A percentile compares a stretch with the other conserved stretches of the same genome.
Evolutionary conservation across 768 basidiomycete species (phyloP).

Genomic region (Tulasnella sp.): DNA sequence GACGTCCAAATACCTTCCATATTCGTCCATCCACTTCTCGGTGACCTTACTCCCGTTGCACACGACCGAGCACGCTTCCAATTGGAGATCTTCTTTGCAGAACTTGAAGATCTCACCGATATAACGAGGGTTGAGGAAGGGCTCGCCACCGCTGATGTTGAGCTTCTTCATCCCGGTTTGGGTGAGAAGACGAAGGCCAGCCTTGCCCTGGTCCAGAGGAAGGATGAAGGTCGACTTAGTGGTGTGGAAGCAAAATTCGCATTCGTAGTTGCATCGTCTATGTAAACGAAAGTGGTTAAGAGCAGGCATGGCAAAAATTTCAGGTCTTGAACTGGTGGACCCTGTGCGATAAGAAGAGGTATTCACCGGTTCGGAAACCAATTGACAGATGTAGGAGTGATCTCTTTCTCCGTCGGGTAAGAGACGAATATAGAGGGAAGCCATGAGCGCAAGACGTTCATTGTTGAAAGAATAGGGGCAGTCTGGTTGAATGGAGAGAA

Average conservation of each 20-base stretch:
- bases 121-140: slow-evolving; percentile 30
- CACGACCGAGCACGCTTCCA: slow-evolving; percentile 30
- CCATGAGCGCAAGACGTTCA: not conserved
- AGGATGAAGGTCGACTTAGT: slow-evolving; percentile 29
- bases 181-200: slow-evolving; percentile 26
- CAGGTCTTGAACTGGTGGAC: too few species aligned
- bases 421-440: not conserved
- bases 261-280: slow-evolving; percentile 31
- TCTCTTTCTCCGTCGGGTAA: not conserved
- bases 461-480: not conserved
- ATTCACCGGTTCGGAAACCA: slow-evolving; percentile 1
- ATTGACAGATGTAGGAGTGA: not conserved
- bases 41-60: slow-evolving; percentile 34
- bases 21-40: slow-evolving; percentile 32
- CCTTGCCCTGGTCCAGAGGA: slow-evolving; percentile 29
- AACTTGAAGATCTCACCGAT: slow-evolving; percentile 32
- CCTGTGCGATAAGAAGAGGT: too few species aligned
- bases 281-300: not conserved
- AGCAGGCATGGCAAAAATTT: too few species aligned
- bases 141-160: slow-evolving; percentile 32
- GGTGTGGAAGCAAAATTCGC: slow-evolving; percentile 36
- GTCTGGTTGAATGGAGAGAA: too few species aligned
- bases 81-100: slow-evolving; percentile 29
- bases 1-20: slow-evolving; percentile 32
- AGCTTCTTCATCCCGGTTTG: slow-evolving; percentile 30